These are phyloP conservation scores for Hymenotorrendiella dingleyae DNA, from an alignment of 2,329 filamentous ascomycete species.

Conservation along the genomic window DNA sequence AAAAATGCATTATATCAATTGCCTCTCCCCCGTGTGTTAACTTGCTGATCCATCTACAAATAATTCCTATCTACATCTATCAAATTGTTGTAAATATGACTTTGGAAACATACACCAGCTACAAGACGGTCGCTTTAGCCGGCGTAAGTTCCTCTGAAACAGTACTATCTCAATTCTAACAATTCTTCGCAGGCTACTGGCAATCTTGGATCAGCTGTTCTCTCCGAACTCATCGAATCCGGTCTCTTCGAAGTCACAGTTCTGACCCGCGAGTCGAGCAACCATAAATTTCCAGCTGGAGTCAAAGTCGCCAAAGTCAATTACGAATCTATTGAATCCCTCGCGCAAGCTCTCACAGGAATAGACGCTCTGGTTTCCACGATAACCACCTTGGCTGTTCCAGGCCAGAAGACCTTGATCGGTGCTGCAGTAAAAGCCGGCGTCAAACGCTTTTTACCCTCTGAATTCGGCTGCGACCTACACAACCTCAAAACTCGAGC, in stretches of 20 bases:
- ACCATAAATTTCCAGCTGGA: conserved; percentile 15
- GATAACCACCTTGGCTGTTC: conserved; percentile 30
- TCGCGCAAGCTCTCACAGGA: conserved; percentile 42
- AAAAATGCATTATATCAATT: no score
- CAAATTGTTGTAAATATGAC: no score
- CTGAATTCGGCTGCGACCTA: conserved; percentile 45
- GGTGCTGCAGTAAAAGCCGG: conserved; percentile 52
- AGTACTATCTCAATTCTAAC: conserved; percentile 1
- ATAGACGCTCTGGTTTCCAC: conserved; percentile 53
- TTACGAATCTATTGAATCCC: conserved; percentile 36
- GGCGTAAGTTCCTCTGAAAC: conserved; percentile 15
- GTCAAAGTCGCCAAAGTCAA: conserved; percentile 43
- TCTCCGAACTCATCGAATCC: conserved; percentile 20
- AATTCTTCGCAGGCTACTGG: conserved; percentile 15
- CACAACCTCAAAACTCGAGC: conserved; percentile 32
- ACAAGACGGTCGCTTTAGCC: conserved; percentile 19
- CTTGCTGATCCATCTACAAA: no score
- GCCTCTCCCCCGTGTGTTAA: no score
- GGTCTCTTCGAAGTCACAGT: conserved; percentile 40
- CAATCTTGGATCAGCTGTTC: conserved; percentile 18
- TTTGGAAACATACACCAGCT: conserved; percentile 14
- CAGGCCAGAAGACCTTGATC: conserved; percentile 45
- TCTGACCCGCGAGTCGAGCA: conserved; percentile 36
- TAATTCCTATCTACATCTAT: no score
- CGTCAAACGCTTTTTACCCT: conserved; percentile 55